Conservation (phyloP, 1,139 yeast genomes). For the Insectozyma bohioensis region DNA sequence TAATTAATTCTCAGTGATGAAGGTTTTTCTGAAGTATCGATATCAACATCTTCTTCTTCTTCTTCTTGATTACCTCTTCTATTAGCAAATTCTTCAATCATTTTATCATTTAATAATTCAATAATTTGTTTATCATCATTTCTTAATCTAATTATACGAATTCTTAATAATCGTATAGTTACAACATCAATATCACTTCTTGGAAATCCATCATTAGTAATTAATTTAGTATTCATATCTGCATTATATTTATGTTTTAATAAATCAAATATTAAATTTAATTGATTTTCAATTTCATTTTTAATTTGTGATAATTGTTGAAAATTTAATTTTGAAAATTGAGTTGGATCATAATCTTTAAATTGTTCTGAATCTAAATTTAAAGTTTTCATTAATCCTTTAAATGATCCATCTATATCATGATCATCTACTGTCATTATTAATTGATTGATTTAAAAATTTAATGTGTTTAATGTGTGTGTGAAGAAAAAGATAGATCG, state of each 20-base stretch:
- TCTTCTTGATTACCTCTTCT: conserved; percentile 7
- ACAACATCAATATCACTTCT: conserved; percentile 81
- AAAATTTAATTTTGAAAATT: conserved; percentile 23
- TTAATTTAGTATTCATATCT: conserved; percentile 63
- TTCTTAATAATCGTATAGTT: conserved; percentile 59
- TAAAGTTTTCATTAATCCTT: conserved; percentile 41
- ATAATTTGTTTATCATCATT: conserved; percentile 64
- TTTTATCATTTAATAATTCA: conserved; percentile 44
- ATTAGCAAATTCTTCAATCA: conserved; percentile 41
- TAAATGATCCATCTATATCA: conserved; percentile 25
- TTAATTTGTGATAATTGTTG: conserved; percentile 32
- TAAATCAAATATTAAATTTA: conserved; percentile 31
- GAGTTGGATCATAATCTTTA: conserved; percentile 18
- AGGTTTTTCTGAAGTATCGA: not conserved
- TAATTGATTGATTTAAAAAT: no score
- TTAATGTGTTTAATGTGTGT: conserved; percentile 1
- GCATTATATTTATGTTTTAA: conserved; percentile 37
- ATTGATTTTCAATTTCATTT: conserved; percentile 32
- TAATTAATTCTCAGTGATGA: conserved; percentile 2
- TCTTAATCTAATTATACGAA: conserved; percentile 61
- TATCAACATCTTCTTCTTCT: conserved; percentile 2
- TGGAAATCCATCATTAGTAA: conserved; percentile 80
- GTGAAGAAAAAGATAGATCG: not conserved
- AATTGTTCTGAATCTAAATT: conserved; percentile 32
- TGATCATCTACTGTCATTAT: conserved; percentile 17